phyloP scores from a whole-genome alignment of 495 filamentous ascomycete species.

The Achaetomiella virescens region DNA sequence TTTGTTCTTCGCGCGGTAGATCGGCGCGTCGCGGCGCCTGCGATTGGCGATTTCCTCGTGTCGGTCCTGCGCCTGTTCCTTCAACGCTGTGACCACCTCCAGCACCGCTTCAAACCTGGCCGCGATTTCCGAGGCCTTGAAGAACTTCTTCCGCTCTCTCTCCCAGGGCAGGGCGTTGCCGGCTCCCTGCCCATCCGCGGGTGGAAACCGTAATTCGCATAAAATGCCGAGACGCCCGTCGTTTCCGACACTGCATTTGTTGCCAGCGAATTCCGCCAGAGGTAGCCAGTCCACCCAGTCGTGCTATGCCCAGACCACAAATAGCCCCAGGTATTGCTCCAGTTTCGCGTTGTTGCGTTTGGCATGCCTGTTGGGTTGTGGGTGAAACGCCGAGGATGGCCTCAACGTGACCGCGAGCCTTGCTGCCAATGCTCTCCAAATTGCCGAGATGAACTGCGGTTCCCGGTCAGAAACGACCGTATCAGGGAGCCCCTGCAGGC shows the following conservation, averaged over 20 bases:
- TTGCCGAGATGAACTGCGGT: background rate
- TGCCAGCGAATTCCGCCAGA: background rate
- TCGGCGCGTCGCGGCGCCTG: background rate
- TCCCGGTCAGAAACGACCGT: background rate
- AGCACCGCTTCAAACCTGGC: background rate
- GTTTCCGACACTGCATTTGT: background rate
- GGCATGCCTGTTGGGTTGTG: background rate
- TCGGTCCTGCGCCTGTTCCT: background rate
- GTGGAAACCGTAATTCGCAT: background rate
- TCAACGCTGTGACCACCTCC: background rate
- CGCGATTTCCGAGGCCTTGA: background rate
- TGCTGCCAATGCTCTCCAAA: background rate
- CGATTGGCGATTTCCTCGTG: background rate
- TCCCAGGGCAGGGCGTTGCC: background rate
- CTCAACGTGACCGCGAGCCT: background rate
- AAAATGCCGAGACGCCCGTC: background rate
- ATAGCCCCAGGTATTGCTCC: background rate
- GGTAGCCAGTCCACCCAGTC: constrained; percentile 1
- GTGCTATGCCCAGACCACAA: background rate
- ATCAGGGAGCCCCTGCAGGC: background rate
- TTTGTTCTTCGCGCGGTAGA: background rate
- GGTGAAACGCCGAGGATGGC: background rate
- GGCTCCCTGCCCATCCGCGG: background rate
- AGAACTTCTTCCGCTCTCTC: background rate
- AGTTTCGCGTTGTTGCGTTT: background rate